These are phyloP conservation scores for Ascoidea asiatica DNA, from an alignment of 805 yeast species.

Conservation along the genomic window DNA sequence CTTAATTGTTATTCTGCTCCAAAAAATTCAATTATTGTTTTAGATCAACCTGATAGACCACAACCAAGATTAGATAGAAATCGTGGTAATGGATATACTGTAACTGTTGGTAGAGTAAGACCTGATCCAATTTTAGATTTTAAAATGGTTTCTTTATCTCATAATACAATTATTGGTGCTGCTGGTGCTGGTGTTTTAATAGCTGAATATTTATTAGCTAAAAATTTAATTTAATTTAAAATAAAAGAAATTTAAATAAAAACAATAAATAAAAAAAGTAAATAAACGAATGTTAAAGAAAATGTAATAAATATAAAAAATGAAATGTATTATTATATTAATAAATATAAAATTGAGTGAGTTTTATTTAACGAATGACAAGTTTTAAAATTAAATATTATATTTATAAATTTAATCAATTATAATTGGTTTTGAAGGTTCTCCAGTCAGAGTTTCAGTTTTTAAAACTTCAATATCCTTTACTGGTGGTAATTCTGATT, in stretches of 20 bases:
- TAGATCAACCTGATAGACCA: slow-evolving; percentile 88
- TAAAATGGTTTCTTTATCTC: slow-evolving; percentile 96
- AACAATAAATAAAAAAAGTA: background rate
- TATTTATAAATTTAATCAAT: no score
- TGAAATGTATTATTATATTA: no score
- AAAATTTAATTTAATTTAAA: slow-evolving; percentile 43
- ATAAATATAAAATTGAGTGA: no score
- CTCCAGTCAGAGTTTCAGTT: no score
- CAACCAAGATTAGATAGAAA: slow-evolving; percentile 97
- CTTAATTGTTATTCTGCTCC: slow-evolving; percentile 90
- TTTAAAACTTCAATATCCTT: no score
- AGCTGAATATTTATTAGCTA: slow-evolving; percentile 79
- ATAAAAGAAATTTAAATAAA: background rate
- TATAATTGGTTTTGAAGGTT: no score
- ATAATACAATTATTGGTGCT: slow-evolving; percentile 95
- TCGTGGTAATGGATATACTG: slow-evolving; percentile 88
- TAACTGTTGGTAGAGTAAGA: slow-evolving; percentile 88
- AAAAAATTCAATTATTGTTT: slow-evolving; percentile 76
- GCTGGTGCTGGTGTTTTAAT: slow-evolving; percentile 97
- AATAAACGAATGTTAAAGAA: background rate
- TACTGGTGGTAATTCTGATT: no score
- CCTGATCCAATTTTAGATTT: slow-evolving; percentile 86
- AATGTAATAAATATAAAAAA: no score
- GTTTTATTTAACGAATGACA: no score
- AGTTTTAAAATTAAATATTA: no score